Conservation (phyloP, 2,329 filamentous ascomycete species). For the Diaporthe capsici region DNA sequence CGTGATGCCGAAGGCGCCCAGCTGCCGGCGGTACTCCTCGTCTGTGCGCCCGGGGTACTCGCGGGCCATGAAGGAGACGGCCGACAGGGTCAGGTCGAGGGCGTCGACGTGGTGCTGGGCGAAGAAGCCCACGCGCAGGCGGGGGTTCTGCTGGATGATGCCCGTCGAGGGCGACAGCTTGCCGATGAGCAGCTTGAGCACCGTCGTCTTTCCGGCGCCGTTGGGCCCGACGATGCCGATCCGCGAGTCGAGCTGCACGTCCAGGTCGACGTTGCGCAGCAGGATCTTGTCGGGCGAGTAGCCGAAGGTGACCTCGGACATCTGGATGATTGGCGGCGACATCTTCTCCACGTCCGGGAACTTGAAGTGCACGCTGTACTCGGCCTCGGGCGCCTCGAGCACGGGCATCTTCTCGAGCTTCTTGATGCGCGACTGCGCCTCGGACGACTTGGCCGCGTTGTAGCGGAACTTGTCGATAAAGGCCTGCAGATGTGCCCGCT, state of each 20-base stretch:
- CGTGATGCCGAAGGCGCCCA: constrained; percentile 91
- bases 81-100: constrained; percentile 87
- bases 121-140: constrained; percentile 94
- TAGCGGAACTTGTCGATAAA: constrained; percentile 99
- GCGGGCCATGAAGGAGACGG: constrained; percentile 96
- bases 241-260: constrained; percentile 96
- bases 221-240: constrained; percentile 99
- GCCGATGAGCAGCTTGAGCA: constrained; percentile 96
- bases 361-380: constrained; percentile 96
- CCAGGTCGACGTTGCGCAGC: constrained; percentile 89
- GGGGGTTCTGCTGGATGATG: constrained; percentile 88
- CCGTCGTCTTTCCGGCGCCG: constrained; percentile 97
- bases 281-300: constrained; percentile 86
- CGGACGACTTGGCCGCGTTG: constrained; percentile 98
- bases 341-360: constrained; percentile 99
- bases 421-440: constrained; percentile 98
- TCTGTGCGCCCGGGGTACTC: constrained; percentile 91
- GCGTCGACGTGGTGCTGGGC: constrained; percentile 99
- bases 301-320: constrained; percentile 92
- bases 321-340: constrained; percentile 97
- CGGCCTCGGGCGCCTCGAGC: constrained; percentile 88
- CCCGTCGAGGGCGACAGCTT: constrained; percentile 83
- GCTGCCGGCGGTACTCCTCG: constrained; percentile 95
- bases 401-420: constrained; percentile 98
- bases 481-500: constrained; percentile 92